Evolutionary conservation across 768 basidiomycete species (phyloP).

Genomic region (Phlegmacium glaucopus): DNA sequence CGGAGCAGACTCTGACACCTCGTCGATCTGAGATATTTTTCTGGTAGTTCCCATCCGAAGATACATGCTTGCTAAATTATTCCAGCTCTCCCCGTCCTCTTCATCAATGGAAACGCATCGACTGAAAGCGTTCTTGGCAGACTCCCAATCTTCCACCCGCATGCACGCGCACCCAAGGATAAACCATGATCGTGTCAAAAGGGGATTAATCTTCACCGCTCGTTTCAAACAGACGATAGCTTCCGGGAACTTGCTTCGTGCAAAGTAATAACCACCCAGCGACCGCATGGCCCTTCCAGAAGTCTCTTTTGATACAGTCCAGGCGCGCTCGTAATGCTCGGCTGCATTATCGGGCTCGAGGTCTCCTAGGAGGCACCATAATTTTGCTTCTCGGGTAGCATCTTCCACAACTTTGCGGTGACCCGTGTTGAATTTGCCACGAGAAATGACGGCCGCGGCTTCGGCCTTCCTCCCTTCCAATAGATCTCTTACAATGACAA

Average conservation of each 20-base stretch:
- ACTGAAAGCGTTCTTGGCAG: conserved; percentile 77
- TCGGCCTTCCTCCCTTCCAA: conserved; percentile 84
- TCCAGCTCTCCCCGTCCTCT: conserved; percentile 98
- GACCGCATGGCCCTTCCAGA: conserved; percentile 92
- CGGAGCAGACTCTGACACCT: conserved; percentile 24
- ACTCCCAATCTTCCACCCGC: conserved; percentile 79
- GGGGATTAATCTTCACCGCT: conserved; percentile 86
- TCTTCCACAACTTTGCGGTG: conserved; percentile 48
- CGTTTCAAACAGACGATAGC: conserved; percentile 65
- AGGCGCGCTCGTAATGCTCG: conserved; percentile 79
- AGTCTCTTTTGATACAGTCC: conserved; percentile 74
- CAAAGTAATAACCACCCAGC: conserved; percentile 81
- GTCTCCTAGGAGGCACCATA: conserved; percentile 95
- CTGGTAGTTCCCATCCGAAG: conserved; percentile 65
- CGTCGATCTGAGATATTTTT: conserved; percentile 16
- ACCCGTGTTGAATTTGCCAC: conserved; percentile 50
- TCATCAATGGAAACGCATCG: conserved; percentile 90
- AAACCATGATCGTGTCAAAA: conserved; percentile 90
- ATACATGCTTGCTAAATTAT: conserved; percentile 93
- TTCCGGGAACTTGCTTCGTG: conserved; percentile 55
- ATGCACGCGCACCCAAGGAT: conserved; percentile 90
- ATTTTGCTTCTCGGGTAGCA: conserved; percentile 75
- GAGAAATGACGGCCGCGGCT: conserved; percentile 63
- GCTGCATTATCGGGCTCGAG: conserved; percentile 70
- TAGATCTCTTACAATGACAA: conserved; percentile 79